Evolutionary conservation across 2,329 filamentous ascomycete species (phyloP), one percentile per base, ranked within the genome.

Genomic region (Xylaria hypoxylon): DNA sequence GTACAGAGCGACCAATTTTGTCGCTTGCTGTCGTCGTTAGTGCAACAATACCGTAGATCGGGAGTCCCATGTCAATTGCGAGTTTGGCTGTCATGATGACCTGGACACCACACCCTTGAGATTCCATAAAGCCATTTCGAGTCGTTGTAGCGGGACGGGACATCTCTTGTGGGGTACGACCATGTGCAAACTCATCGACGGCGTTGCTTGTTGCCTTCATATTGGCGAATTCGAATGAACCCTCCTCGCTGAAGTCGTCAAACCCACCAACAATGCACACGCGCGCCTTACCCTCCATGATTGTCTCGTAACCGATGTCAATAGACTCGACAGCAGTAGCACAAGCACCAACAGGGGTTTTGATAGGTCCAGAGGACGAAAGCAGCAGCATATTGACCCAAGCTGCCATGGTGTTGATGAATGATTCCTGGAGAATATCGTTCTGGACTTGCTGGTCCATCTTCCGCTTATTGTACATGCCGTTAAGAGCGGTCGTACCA

Each of bases 191-290:
- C 80, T 99, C 96, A 73, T 98, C 94, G 68, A 97, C 92, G 28
- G 95, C 94, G 78, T 98, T 99, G 87, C 94, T 97, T 62, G 96
- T 99, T 66, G 96, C 96, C 83, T 97, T 97, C 96, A 99, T 99
- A 86, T 99, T 99, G 85, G 96, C 96, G 79, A 99, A 99, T 81
- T 99, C 96, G 77, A 97, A 99, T 1, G 96, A 99, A 59, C 96
- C 96, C 83, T 99, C 96, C 83, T 99, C 96, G 77, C 96, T 94
- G 85, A 99, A 97, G 82, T 99, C 96, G 83, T 99, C 96, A 77
- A 99, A 98, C 73, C 96, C 96, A 87, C 96, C 96, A 66, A 99
- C 96, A 72, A 99, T 91, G 86, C 95, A 98, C 76, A 99, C 89
- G 59, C 94, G 92, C 67, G 96, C 96, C 86, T 99, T 99, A 82